These are phyloP conservation scores for Solanum corneliomulleri DNA, from an alignment of 257 asterid species.

Conservation along the genomic window DNA sequence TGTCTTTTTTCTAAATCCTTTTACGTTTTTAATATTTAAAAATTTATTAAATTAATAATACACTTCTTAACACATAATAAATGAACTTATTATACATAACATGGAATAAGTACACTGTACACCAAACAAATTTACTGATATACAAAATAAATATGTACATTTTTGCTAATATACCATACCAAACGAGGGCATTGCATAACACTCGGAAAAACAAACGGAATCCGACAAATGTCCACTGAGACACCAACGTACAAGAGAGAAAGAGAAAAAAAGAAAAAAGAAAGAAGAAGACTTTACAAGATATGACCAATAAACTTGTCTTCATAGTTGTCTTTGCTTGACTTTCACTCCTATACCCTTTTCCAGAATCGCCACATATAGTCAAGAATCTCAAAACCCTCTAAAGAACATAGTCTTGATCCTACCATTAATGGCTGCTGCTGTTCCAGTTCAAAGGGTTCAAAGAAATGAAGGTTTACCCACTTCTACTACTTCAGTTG, in stretches of 20 bases:
- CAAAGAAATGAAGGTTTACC: constrained; percentile 9
- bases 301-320: background rate
- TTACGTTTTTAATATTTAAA: too few species aligned
- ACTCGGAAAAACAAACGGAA: background rate
- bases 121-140: too few species aligned
- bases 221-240: background rate
- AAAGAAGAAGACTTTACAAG: background rate
- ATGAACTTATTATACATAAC: too few species aligned
- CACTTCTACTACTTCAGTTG: background rate
- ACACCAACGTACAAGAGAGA: background rate
- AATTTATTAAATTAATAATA: too few species aligned
- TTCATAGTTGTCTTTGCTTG: background rate
- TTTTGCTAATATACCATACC: too few species aligned
- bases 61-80: too few species aligned
- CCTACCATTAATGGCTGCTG: constrained; percentile 6
- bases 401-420: background rate
- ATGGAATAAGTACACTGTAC: too few species aligned
- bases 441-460: constrained; percentile 16
- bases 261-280: too few species aligned
- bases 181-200: background rate
- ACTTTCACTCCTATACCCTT: background rate
- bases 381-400: background rate
- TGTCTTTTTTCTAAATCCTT: too few species aligned
- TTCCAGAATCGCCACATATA: background rate
- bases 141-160: too few species aligned